phyloP scores from a whole-genome alignment of 2,329 filamentous ascomycete genomes.

The Trichoderma koningii region DNA sequence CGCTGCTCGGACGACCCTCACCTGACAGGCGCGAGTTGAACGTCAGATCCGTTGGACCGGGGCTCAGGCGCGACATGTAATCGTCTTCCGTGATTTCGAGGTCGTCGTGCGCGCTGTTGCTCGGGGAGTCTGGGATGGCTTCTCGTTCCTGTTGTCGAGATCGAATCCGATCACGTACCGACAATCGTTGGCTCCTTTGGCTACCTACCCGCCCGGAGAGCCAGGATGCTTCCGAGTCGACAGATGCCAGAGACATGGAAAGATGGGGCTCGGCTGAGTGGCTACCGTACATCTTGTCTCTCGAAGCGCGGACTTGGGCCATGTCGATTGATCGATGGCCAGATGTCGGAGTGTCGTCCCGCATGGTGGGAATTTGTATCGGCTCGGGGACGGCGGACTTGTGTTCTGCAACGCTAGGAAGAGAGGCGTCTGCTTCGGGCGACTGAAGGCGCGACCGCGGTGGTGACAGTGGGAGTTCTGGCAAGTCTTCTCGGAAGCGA shows the following conservation, averaged over 20 bases:
- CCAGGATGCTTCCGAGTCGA: slow-evolving; percentile 96
- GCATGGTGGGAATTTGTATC: slow-evolving; percentile 35
- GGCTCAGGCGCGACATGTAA: slow-evolving; percentile 60
- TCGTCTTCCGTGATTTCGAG: slow-evolving; percentile 67
- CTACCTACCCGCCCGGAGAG: slow-evolving; percentile 72
- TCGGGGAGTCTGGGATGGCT: slow-evolving; percentile 45
- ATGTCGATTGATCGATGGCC: slow-evolving; percentile 45
- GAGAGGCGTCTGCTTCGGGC: slow-evolving; percentile 61
- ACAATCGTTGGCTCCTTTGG: slow-evolving; percentile 51
- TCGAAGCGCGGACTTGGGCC: slow-evolving; percentile 30
- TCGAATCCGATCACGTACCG: slow-evolving; percentile 47
- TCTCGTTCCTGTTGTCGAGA: slow-evolving; percentile 37
- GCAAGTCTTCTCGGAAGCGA: slow-evolving; percentile 88
- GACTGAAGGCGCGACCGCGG: slow-evolving; percentile 80
- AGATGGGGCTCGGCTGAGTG: slow-evolving; percentile 63
- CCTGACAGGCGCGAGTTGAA: slow-evolving; percentile 46
- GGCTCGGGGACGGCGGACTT: slow-evolving; percentile 34
- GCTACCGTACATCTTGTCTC: slow-evolving; percentile 34
- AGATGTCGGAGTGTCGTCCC: slow-evolving; percentile 52
- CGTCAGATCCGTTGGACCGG: slow-evolving; percentile 34
- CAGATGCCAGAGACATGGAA: slow-evolving; percentile 86
- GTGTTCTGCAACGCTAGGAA: slow-evolving; percentile 40
- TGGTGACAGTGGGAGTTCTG: slow-evolving; percentile 82
- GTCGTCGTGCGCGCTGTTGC: slow-evolving; percentile 62
- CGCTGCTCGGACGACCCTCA: slow-evolving; percentile 59